Percentiles rank a stretch among this genome's conserved stretches.
Conservation (phyloP, 2,329 filamentous ascomycete species). For the Aspergillaceae sp. region DNA sequence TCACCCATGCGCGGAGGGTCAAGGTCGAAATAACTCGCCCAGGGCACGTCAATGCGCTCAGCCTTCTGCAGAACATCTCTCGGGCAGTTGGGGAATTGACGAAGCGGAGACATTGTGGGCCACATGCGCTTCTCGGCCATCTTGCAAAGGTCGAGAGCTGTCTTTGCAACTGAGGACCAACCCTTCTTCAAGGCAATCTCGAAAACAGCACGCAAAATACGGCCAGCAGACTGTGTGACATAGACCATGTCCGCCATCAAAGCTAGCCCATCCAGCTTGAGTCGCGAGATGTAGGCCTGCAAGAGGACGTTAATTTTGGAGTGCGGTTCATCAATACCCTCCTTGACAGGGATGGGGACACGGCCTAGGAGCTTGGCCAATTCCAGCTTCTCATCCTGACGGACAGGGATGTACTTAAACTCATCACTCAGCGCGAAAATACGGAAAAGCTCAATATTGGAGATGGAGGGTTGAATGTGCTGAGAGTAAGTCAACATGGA, state of each 20-base stretch:
- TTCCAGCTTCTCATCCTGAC: conserved; percentile 95
- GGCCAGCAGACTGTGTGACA: conserved; percentile 92
- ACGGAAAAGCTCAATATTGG: conserved; percentile 90
- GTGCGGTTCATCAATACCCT: conserved; percentile 91
- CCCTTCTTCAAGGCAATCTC: conserved; percentile 97
- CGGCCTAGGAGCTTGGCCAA: conserved; percentile 80
- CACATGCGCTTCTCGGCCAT: conserved; percentile 99
- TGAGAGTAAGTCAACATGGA: conserved; percentile 98
- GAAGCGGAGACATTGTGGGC: conserved; percentile 93
- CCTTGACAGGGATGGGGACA: conserved; percentile 94
- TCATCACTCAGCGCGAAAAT: conserved; percentile 94
- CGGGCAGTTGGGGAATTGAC: conserved; percentile 78
- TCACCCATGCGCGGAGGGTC: conserved; percentile 96
- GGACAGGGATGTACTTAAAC: conserved; percentile 97
- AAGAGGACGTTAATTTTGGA: conserved; percentile 97
- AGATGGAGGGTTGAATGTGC: conserved; percentile 86
- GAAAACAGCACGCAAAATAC: conserved; percentile 90
- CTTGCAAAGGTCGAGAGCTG: conserved; percentile 88
- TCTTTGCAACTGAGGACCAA: conserved; percentile 88
- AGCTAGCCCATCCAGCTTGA: conserved; percentile 87
- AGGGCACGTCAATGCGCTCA: conserved; percentile 88
- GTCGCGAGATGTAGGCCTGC: conserved; percentile 90
- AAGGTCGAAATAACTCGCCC: conserved; percentile 89
- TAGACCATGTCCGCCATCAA: conserved; percentile 99
- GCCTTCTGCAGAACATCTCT: conserved; percentile 83